A percentile compares a stretch with the other conserved stretches of the same genome.
Evolutionary conservation across 768 basidiomycete genomes (phyloP).

Genomic region (Hemileccinum rubropunctum): DNA sequence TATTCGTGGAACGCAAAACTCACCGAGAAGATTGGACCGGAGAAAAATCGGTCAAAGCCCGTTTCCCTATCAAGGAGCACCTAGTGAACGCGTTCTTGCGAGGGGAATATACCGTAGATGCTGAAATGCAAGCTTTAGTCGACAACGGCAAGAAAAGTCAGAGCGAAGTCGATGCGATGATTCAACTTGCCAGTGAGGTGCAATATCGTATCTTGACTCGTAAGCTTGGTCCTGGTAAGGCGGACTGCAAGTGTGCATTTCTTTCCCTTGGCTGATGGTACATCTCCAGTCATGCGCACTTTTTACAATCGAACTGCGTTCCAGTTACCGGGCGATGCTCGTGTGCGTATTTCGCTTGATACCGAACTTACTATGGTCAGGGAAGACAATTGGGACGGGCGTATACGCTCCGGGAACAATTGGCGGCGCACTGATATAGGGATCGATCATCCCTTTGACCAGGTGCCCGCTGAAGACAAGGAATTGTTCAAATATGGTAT

Average conservation of each 20-base stretch:
- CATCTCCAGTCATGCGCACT: constrained; percentile 77
- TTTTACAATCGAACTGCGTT: constrained; percentile 99
- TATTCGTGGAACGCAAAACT: constrained; percentile 87
- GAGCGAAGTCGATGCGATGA: constrained; percentile 90
- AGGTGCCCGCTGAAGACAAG: constrained; percentile 72
- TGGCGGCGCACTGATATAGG: constrained; percentile 95
- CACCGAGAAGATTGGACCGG: constrained; percentile 99
- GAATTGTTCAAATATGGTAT: constrained; percentile 97
- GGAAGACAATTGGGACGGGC: constrained; percentile 96
- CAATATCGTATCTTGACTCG: constrained; percentile 88
- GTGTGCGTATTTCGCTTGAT: constrained; percentile 96
- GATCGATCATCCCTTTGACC: constrained; percentile 87
- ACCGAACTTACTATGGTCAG: constrained; percentile 93
- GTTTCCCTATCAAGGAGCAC: constrained; percentile 93
- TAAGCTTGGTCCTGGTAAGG: constrained; percentile 75
- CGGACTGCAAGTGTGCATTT: not conserved
- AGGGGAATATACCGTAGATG: constrained; percentile 92
- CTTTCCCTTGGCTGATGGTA: not conserved
- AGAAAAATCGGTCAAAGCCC: constrained; percentile 96
- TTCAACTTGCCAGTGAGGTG: constrained; percentile 94
- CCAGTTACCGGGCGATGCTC: constrained; percentile 97
- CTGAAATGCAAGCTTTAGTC: constrained; percentile 82
- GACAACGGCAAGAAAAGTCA: constrained; percentile 91
- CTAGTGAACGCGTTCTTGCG: constrained; percentile 87
- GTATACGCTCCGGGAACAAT: constrained; percentile 72